Evolutionary conservation across 192 early-diverging fungal genomes (phyloP).

Genomic region (Rhizoclosmatium sp.): DNA sequence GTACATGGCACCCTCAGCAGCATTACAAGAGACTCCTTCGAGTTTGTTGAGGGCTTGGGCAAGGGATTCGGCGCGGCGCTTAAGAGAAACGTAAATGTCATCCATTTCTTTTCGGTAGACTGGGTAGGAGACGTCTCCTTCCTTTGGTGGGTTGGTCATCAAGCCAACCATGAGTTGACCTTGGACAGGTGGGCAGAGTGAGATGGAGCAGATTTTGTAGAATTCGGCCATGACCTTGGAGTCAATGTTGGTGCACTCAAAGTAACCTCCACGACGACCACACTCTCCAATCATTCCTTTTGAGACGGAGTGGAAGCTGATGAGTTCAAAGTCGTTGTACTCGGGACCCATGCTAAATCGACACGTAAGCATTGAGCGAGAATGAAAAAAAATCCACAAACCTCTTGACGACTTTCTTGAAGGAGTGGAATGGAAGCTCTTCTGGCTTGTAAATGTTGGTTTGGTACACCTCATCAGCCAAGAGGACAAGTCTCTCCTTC

Average conservation of each 20-base stretch:
- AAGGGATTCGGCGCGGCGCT: conserved; percentile 75
- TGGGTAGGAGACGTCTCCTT: conserved; percentile 74
- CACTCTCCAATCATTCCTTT: conserved; percentile 99
- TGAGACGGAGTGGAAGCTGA: conserved; percentile 96
- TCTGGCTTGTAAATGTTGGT: conserved; percentile 88
- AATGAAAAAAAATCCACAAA: conserved; percentile 25
- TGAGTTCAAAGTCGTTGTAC: conserved; percentile 81
- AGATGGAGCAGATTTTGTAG: conserved; percentile 93
- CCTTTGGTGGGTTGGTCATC: conserved; percentile 88
- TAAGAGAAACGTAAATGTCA: conserved; percentile 75
- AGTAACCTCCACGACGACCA: conserved; percentile 96
- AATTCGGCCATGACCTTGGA: conserved; percentile 78
- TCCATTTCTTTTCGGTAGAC: conserved; percentile 73
- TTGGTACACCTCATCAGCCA: conserved; percentile 99
- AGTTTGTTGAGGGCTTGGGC: conserved; percentile 75
- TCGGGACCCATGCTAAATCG: conserved; percentile 66
- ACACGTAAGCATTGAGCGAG: neutral
- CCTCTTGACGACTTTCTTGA: conserved; percentile 90
- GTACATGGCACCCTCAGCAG: conserved; percentile 98
- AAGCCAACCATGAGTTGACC: conserved; percentile 93
- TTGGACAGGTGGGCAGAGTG: conserved; percentile 91
- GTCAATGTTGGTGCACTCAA: conserved; percentile 89
- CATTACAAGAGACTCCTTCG: conserved; percentile 75
- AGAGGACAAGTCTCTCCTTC: conserved; percentile 78
- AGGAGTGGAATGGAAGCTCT: conserved; percentile 89